Base-by-base conservation (phyloP, 768 basidiomycete species). In the Myochromella boudieri region DNA sequence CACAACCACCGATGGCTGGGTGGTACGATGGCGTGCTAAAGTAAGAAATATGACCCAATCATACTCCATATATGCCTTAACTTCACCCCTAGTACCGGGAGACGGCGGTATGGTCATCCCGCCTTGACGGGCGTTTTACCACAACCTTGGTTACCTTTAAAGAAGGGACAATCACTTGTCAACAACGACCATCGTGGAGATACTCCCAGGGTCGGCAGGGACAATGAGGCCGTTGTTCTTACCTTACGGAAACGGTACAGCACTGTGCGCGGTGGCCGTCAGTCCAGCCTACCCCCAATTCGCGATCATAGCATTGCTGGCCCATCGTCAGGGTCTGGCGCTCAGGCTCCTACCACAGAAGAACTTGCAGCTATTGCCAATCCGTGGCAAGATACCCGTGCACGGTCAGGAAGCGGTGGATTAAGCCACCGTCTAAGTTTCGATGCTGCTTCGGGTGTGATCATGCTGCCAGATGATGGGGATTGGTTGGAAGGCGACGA, bases 1-100 rank as follows among this genome's bases (percentile, higher is more conserved):
- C 91, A 0, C 95, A 98, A 65, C 95, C 95, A 0, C 95, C 95
- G 0, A 94, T 98, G 91, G 85, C 88, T 11, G 91, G 91, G 57
- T 95, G 91, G 84, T 97, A 92, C 63, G 78, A 77, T 34, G 95
- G 95, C 0, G 91, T 98, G 17, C 72, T 98, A 11, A 95, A 95
- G 91, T 91, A 62, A 55, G 73, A 57, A 38, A 42, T 26, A 18
- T 2, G 32, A 17, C 21, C 3, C 20, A 25, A 11, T 12, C 9
- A n/a, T n/a, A n/a, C n/a, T n/a, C n/a, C n/a, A n/a, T n/a, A n/a
- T n/a, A n/a, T n/a, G n/a, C n/a, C n/a, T n/a, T 57, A 51, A 37
- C 42, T 20, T 32, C 11, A 22, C 33, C 29, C 26, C 3, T 51
- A 93, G 91, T 62, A 97, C 94, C n/a, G 93, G 93, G 8, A 92